Evolutionary conservation across 2,329 filamentous ascomycete species (phyloP).

Genomic region (Cadophora sp.): DNA sequence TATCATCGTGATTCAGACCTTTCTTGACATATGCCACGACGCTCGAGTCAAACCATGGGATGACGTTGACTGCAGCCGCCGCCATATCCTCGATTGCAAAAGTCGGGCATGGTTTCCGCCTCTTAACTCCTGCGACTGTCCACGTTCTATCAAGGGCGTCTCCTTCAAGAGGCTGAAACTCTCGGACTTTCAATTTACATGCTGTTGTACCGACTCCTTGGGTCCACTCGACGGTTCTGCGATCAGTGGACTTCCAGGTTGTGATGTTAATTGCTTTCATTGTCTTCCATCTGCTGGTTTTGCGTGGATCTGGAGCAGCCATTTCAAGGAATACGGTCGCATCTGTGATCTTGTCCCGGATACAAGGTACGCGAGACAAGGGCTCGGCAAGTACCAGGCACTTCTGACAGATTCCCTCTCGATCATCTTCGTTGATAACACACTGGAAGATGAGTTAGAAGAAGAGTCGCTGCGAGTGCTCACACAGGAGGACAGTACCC

Average conservation of each 20-base stretch:
- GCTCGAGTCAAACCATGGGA: neutral
- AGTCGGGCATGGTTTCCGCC: neutral
- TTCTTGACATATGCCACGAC: neutral
- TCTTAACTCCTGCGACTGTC: neutral
- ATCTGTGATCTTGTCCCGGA: neutral
- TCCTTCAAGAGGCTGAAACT: neutral
- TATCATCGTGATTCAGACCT: neutral
- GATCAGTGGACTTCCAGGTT: neutral
- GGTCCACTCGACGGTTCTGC: neutral
- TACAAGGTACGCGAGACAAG: neutral
- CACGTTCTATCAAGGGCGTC: neutral
- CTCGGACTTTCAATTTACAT: neutral
- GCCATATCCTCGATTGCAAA: neutral
- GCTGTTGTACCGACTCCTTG: neutral
- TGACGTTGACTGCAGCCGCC: neutral
- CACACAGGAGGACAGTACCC: neutral
- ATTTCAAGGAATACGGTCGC: neutral
- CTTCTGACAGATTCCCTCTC: neutral
- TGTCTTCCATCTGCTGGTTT: neutral
- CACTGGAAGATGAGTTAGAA: neutral
- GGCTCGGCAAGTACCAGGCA: neutral
- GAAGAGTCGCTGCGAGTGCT: neutral
- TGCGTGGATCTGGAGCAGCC: neutral
- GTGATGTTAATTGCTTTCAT: neutral
- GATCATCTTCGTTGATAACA: neutral